Evolutionary conservation across 2,329 filamentous ascomycete species (phyloP), one percentile per base, ranked within the genome.

Genomic region (Volutella citrinella): DNA sequence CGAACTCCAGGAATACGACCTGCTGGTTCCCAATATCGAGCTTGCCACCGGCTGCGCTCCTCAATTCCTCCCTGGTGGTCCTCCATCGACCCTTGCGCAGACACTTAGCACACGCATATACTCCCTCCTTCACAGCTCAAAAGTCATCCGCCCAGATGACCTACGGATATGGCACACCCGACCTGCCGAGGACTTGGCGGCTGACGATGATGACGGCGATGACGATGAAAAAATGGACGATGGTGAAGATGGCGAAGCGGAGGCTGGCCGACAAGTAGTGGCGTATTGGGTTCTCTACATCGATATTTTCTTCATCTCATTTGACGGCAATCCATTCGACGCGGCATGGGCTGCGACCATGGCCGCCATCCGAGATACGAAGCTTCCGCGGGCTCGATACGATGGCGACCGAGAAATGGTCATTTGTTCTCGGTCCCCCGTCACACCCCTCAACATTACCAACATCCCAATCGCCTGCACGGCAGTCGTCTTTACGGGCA

Each of bases 201-300:
- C 70, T 12, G 68, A 73, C 15, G 68, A 70, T 5, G 60, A 60
- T 27, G 40, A 45, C 11, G 61, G 67, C 34, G 60, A 60, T 27
- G 40, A 45, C 11, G 61, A 67, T 34, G 57, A 68, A 5, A 63
- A 65, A 12, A 22, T 22, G 6, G 65, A 64, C 2, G 46, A 43
- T 5, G 55, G 64, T 6, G 55, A 56, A 23, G 57, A 52, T 12
- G 64, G 60, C 27, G 60, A 65, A 10, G 58, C 57, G 7, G 56
- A 57, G n/a, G n/a, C n/a, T n/a, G n/a, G n/a, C n/a, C n/a, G n/a
- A n/a, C n/a, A n/a, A n/a, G 63, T 91, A 10, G 91, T 86, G 57
- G 93, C 84, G 0, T 97, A 94, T 61, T 98, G 91, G 93, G 82
- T 87, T 9, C 78, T 98, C 14, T 96, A 95, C 62, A 86, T 98